These are phyloP conservation scores for Peronospora belbahrii DNA, from an alignment of 352 stramenopile genomes.

Conservation along the genomic window DNA sequence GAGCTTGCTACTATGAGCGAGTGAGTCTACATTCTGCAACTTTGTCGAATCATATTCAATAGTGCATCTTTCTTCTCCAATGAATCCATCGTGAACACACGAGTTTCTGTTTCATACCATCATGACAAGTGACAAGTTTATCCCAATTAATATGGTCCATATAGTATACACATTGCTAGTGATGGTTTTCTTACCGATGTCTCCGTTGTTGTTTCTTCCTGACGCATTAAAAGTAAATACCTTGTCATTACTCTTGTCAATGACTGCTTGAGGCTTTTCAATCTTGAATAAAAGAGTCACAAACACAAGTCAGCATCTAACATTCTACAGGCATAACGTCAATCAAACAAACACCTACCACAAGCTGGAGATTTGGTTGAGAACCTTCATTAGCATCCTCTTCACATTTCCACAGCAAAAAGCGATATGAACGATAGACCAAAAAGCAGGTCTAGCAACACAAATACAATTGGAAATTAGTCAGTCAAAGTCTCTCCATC, in stretches of 20 bases:
- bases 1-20: too few relatives aligned
- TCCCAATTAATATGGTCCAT: conserved; percentile 1
- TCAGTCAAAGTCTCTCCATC: neutral
- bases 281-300: conserved; percentile 33
- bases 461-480: conserved; percentile 6
- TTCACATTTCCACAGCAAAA: conserved; percentile 71
- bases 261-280: conserved; percentile 49
- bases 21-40: too few relatives aligned
- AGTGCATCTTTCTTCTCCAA: conserved; percentile 45
- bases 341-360: conserved; percentile 34
- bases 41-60: conserved; percentile 37
- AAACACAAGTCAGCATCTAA: neutral
- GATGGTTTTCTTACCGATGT: conserved; percentile 35
- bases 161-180: neutral
- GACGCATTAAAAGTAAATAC: conserved; percentile 56
- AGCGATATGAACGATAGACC: conserved; percentile 63
- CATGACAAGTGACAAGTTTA: neutral
- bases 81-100: conserved; percentile 55
- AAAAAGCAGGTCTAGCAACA: conserved; percentile 43
- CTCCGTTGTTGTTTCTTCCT: conserved; percentile 37
- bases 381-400: conserved; percentile 62
- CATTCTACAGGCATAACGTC: too few relatives aligned
- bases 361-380: conserved; percentile 44
- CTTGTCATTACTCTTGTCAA: conserved; percentile 54
- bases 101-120: conserved; percentile 42